Base-by-base conservation (phyloP, 352 stramenopile genomes). In the Globisporangium parvum region DNA sequence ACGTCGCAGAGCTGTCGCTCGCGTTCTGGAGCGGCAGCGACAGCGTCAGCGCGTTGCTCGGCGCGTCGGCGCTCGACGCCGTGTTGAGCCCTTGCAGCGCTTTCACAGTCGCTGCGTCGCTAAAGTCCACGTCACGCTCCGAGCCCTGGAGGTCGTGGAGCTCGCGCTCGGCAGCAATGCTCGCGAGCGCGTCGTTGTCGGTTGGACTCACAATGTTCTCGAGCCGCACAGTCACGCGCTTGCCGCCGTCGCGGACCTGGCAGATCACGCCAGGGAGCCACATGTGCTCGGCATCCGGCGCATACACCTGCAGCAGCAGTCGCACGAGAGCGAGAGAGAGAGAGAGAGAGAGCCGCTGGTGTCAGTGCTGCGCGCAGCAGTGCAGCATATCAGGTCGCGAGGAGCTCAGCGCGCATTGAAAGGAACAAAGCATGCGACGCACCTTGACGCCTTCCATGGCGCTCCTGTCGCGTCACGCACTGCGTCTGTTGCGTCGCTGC, bases 191-290 rank as follows among this genome's bases (percentile, higher is more conserved):
- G 18, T 57, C 46, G 12, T 64, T 53, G 41, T 87, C 77, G 23
- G 56, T 56, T 0, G 76, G 76, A 1, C 80, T 78, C 53, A 85
- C 66, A 41, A 91, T 70, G 23, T 82, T 69, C 39, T 92, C 85
- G 26, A 92, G 51, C 0, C 80, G 81, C 47, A 94, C 80, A 0
- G 62, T 77, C 42, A 94, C 64, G 31, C 67, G 40, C 45, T 72
- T 79, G 17, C 76, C 77, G 24, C 73, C 56, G 24, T 50, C 62
- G 33, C 57, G 68, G 40, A 72, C 67, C 45, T 79, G 71, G 51
- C 71, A 80, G 37, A 94, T 76, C 10, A 91, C 80, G 31, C 73
- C 84, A 1, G 84, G 84, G 6, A 94, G 69, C 84, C 84, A 94
- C 57, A 94, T 65, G 51, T 92, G 80, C 51, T 89, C 80, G 10